Base-by-base conservation (phyloP, 2,329 filamentous ascomycete species). In the Thielaviopsis euricoi region DNA sequence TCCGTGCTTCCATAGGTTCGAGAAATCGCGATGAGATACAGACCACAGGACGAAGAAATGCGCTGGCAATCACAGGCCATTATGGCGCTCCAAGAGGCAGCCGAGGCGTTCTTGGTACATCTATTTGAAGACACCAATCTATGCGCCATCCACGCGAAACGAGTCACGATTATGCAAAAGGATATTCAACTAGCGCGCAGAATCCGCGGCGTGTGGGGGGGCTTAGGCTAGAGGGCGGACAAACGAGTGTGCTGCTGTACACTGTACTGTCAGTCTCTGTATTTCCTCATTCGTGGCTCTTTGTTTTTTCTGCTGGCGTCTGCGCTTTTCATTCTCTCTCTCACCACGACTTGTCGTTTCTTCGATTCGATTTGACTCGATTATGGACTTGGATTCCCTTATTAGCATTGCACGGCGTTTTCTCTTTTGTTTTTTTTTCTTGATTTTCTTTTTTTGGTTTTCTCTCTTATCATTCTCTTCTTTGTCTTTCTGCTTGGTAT, bases 1-100 rank as follows among this genome's bases (percentile, higher is more conserved):
- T 0, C 33, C 25, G 61, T 6, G 2, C 9, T 33, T 33, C 29
- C 9, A 33, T 10, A 79, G 77, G 75, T 87, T 58, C 83, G 85
- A 70, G 86, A 89, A 72, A 87, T 89, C 63, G 85, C 85, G 3
- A 67, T 87, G 26, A 72, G 77, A 1, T 76, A 85, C 61, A 81
- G 83, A 19, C 79, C 81, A 4, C 70, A 71, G 40, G 81, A 80
- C 60, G 75, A 82, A 59, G 85, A 87, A 61, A 82, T 97, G 70
- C 82, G 91, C 64, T 98, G 93, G 90, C 93, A 97, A 74, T 94
- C 87, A 57, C 91, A 95, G 66, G 91, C 93, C 55, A 93, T 97
- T 66, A 82, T 87, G 67, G 91, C 91, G 13, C 78, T 97, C 2
- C 91, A 97, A 72, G 91, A 97, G 76, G 89, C 91, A 15, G 82